Evolutionary conservation across 495 filamentous ascomycete species (phyloP).

Genomic region (Tuber magnatum): DNA sequence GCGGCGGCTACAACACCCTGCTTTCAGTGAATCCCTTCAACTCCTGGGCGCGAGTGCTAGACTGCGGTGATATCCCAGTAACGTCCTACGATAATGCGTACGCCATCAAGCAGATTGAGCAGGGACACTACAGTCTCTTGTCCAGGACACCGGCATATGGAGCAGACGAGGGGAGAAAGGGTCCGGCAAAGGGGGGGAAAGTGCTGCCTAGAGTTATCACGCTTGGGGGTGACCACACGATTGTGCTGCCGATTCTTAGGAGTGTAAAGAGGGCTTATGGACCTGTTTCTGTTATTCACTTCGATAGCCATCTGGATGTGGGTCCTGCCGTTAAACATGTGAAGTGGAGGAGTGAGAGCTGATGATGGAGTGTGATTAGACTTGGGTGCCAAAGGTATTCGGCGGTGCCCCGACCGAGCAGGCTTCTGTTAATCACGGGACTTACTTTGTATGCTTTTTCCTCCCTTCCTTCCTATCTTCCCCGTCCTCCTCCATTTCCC

Average conservation of each 20-base stretch:
- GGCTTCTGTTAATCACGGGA: slow-evolving; percentile 77
- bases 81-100: slow-evolving; percentile 68
- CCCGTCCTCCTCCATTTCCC: slow-evolving; percentile 42
- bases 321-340: not conserved
- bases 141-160: slow-evolving; percentile 49
- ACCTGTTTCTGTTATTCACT: slow-evolving; percentile 62
- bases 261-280: slow-evolving; percentile 63
- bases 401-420: slow-evolving; percentile 56
- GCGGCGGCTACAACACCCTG: slow-evolving; percentile 45
- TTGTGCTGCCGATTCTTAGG: slow-evolving; percentile 55
- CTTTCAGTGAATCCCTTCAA: slow-evolving; percentile 55
- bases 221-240: slow-evolving; percentile 61
- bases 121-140: slow-evolving; percentile 53
- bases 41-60: slow-evolving; percentile 59
- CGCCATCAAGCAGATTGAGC: slow-evolving; percentile 66
- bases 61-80: slow-evolving; percentile 70
- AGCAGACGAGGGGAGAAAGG: slow-evolving; percentile 42
- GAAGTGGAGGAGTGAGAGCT: not conserved
- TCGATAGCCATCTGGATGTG: slow-evolving; percentile 58
- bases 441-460: slow-evolving; percentile 41
- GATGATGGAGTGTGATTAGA: slow-evolving; percentile 38
- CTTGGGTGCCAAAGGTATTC: slow-evolving; percentile 56
- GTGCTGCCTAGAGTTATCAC: slow-evolving; percentile 58
- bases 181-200: slow-evolving; percentile 49
- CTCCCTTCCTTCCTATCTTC: too few relatives aligned